A percentile compares a stretch with the other conserved stretches of the same genome.
phyloP scores from a whole-genome alignment of 1,284 basidiomycete genomes.

The Leccinum fallax region DNA sequence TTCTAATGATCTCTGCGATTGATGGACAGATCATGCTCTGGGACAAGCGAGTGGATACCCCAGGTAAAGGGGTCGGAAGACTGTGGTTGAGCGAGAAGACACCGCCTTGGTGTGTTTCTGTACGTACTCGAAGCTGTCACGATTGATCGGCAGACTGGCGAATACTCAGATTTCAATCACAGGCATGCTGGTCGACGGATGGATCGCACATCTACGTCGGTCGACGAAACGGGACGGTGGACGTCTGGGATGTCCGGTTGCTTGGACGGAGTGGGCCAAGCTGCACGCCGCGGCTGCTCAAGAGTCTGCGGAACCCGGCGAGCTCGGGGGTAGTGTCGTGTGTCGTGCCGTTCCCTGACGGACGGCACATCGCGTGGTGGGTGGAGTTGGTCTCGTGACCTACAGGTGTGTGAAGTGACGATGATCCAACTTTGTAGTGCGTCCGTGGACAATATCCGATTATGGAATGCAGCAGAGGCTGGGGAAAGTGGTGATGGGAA shows the following conservation, averaged over 20 bases:
- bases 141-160: slow-evolving; percentile 3
- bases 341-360: slow-evolving; percentile 88
- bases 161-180: slow-evolving; percentile 5
- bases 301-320: slow-evolving; percentile 81
- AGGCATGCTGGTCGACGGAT: slow-evolving; percentile 95
- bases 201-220: slow-evolving; percentile 92
- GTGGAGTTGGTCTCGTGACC: slow-evolving; percentile 30
- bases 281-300: slow-evolving; percentile 72
- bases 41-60: slow-evolving; percentile 76
- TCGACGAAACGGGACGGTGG: slow-evolving; percentile 87
- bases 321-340: slow-evolving; percentile 93
- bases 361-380: slow-evolving; percentile 87
- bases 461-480: slow-evolving; percentile 90
- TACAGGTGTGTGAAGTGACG: slow-evolving; percentile 23
- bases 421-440: slow-evolving; percentile 54
- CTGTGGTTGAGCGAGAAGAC: slow-evolving; percentile 88
- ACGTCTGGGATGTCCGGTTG: slow-evolving; percentile 92
- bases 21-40: slow-evolving; percentile 94
- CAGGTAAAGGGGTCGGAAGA: slow-evolving; percentile 76
- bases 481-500: slow-evolving; percentile 60
- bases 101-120: slow-evolving; percentile 95
- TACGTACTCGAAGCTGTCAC: slow-evolving; percentile 39
- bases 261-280: slow-evolving; percentile 59
- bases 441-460: slow-evolving; percentile 88
- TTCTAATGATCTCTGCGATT: slow-evolving; percentile 88